Percentiles rank a stretch among this genome's conserved stretches.
Evolutionary conservation across 495 filamentous ascomycete genomes (phyloP).

Genomic region (Lasiosphaeria miniovina): DNA sequence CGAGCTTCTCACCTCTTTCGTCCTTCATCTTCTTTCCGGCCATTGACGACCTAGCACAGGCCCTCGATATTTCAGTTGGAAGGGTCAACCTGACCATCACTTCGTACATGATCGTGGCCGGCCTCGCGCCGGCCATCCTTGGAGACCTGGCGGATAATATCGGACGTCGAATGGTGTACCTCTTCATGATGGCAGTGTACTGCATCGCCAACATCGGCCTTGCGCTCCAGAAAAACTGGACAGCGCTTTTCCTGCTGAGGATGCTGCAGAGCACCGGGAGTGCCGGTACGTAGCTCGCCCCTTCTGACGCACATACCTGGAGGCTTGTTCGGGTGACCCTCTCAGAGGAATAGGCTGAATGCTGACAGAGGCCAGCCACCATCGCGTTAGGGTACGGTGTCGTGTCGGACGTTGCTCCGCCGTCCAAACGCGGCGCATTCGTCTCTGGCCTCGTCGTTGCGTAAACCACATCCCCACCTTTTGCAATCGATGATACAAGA

Average conservation of each 20-base stretch:
- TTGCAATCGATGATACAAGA: too few relatives aligned
- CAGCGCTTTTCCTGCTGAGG: conserved; percentile 48
- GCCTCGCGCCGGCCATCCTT: conserved; percentile 47
- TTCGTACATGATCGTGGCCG: conserved; percentile 47
- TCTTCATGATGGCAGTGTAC: conserved; percentile 46
- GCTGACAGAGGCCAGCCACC: too few relatives aligned
- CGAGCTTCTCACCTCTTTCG: too few relatives aligned
- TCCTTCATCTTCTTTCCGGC: conserved; percentile 62
- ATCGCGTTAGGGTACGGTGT: too few relatives aligned
- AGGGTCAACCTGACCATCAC: conserved; percentile 55
- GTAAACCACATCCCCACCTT: too few relatives aligned
- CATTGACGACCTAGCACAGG: conserved; percentile 41
- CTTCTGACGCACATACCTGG: too few relatives aligned
- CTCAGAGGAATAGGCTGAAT: too few relatives aligned
- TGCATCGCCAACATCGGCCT: conserved; percentile 51
- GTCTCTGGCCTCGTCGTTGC: too few relatives aligned
- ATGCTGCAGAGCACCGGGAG: conserved; percentile 50
- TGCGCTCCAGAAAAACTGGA: conserved; percentile 46
- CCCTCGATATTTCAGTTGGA: conserved; percentile 43
- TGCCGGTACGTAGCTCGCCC: conserved; percentile 34
- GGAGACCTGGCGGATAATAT: conserved; percentile 46
- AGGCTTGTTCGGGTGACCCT: too few relatives aligned
- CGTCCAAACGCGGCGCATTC: too few relatives aligned
- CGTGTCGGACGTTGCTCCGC: too few relatives aligned
- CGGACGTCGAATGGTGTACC: conserved; percentile 50